Evolutionary conservation across 2,329 filamentous ascomycete genomes (phyloP), one percentile per base, ranked within the genome.

Genomic region (Clonostachys rosea): DNA sequence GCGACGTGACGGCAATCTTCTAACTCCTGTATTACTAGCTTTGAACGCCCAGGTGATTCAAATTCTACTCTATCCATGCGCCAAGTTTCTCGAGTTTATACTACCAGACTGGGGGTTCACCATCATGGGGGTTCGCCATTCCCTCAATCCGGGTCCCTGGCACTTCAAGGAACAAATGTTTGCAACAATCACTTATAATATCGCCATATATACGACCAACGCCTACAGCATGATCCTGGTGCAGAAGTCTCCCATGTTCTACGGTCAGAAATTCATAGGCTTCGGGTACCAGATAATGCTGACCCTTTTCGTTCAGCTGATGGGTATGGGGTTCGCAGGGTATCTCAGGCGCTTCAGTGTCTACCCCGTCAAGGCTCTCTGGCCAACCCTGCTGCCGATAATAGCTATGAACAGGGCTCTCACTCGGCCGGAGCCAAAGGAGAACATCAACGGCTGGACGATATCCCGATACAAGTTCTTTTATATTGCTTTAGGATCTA

Each of bases 391-490:
- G 0, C 63, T 81, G 4, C 69, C 72, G 2, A 76, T 68, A 5
- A 74, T 76, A 37, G 73, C 74, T 5, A 63, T 79, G 6, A 76
- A 74, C 56, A 60, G 65, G 5, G 70, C 75, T 8, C 59, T 65
- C 3, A 90, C 95, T 65, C 91, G 86, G 57, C 84, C 90, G 50
- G 85, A 91, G 59, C 95, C 94, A 63, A 87, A 86, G 55, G 78
- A 83, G 34, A 16, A 40, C 8, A 89, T 88, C 18, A 84, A 89
- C 62, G 88, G 89, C n/a, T 70, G 67, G 63, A 60, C 56, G 45
- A 61, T 77, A 42, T 70, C 71, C 1, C 70, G 74, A 5, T 67
- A 72, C 45, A 66, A 60, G n/a, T 75, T 78, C 55, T 79, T 80
- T 55, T 53, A 66, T 30, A 50, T 67, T 20, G 57, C 67, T 1